phyloP scores from a whole-genome alignment of 108 stramenopile species.

The Parietichytrium sp. region DNA sequence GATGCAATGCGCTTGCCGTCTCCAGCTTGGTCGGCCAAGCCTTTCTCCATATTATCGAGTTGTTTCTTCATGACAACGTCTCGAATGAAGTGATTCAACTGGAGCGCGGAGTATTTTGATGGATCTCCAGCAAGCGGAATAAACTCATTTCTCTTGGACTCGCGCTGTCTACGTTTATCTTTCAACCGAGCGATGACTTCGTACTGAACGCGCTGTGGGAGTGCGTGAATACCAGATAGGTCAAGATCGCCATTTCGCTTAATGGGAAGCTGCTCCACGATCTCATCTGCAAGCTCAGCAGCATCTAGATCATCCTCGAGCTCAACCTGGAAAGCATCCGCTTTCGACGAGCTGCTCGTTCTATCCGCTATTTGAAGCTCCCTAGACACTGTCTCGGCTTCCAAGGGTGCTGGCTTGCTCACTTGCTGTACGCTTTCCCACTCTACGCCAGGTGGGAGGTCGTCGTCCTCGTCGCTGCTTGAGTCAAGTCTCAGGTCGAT shows the following conservation, averaged over 20 bases:
- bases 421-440: too few relatives aligned
- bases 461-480: slow-evolving; percentile 33
- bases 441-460: slow-evolving; percentile 8
- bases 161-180: slow-evolving; percentile 66
- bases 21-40: slow-evolving; percentile 11
- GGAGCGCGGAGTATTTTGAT: slow-evolving; percentile 75
- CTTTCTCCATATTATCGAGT: slow-evolving; percentile 7
- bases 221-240: slow-evolving; percentile 64
- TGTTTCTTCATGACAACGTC: slow-evolving; percentile 42
- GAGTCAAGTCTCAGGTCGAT: too few relatives aligned
- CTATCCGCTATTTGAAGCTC: too few relatives aligned
- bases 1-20: slow-evolving; percentile 51
- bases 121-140: slow-evolving; percentile 87
- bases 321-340: too few relatives aligned
- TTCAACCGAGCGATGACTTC: slow-evolving; percentile 73
- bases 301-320: too few relatives aligned
- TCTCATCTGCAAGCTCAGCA: slow-evolving; percentile 30
- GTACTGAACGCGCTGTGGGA: slow-evolving; percentile 72
- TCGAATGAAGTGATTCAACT: slow-evolving; percentile 83
- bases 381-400: too few relatives aligned
- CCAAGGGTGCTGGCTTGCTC: too few relatives aligned
- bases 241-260: slow-evolving; percentile 45
- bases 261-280: slow-evolving; percentile 36
- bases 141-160: slow-evolving; percentile 78
- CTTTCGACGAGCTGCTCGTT: too few relatives aligned